These are phyloP conservation scores for Pseudogymnoascus sp. DNA, from an alignment of 2,329 filamentous ascomycete genomes.

Conservation along the genomic window DNA sequence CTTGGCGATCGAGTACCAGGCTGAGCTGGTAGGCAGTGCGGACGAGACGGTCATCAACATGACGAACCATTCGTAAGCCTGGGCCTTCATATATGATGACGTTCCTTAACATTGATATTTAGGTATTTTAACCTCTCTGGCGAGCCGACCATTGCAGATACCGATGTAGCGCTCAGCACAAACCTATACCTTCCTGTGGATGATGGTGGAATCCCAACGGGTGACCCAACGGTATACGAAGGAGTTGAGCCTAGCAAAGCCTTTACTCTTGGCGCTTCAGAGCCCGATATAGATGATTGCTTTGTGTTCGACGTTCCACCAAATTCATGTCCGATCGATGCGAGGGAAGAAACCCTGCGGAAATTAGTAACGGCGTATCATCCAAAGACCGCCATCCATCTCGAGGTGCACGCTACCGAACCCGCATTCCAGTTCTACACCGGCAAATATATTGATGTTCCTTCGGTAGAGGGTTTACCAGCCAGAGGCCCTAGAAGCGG, in stretches of 20 bases:
- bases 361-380: slow-evolving; percentile 68
- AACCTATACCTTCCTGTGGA: slow-evolving; percentile 68
- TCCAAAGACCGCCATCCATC: slow-evolving; percentile 64
- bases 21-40: slow-evolving; percentile 66
- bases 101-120: slow-evolving; percentile 7
- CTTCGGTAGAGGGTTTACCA: slow-evolving; percentile 50
- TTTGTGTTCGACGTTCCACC: slow-evolving; percentile 56
- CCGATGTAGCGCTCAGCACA: slow-evolving; percentile 50
- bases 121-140: slow-evolving; percentile 60
- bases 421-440: slow-evolving; percentile 97
- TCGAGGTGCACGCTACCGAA: slow-evolving; percentile 86
- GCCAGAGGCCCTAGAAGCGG: slow-evolving; percentile 63
- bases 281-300: slow-evolving; percentile 80
- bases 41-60: slow-evolving; percentile 90
- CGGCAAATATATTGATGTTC: slow-evolving; percentile 75
- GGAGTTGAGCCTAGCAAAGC: slow-evolving; percentile 58
- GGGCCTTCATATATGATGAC: slow-evolving; percentile 4
- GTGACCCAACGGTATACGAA: slow-evolving; percentile 54
- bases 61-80: slow-evolving; percentile 81
- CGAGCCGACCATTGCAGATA: slow-evolving; percentile 53
- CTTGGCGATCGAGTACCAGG: slow-evolving; percentile 84
- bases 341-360: slow-evolving; percentile 49
- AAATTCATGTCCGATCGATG: slow-evolving; percentile 42
- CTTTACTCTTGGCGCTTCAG: slow-evolving; percentile 56
- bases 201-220: slow-evolving; percentile 64